Base-by-base conservation (phyloP, 805 yeast species). In the Kazachstania africana region DNA sequence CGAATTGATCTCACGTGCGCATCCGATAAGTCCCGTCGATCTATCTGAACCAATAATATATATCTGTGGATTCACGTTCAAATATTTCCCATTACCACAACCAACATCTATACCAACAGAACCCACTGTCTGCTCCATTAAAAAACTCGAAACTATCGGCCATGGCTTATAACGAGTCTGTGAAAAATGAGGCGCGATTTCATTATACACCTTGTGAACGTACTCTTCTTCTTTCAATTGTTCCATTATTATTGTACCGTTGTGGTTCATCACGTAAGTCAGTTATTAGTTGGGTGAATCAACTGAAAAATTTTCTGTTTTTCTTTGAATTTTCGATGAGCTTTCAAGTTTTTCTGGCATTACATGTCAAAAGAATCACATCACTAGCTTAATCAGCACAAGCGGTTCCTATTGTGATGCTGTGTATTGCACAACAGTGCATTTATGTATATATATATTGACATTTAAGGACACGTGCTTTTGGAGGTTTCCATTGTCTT, bases 81-180 rank as follows among this genome's bases (percentile, higher is more conserved):
- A 54, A 50, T 91, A 91, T 50, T 91, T 91, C 2, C 98, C 98
- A 53, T 91, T 91, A 3, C 98, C 98, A 55, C 97, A 88, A 0
- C 98, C 98, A 14, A 88, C 83, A 58, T 91, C 98, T 18, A 85
- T 64, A 1, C 98, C 98, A 1, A 88, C 39, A 1, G 77, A 59
- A 26, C 83, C 78, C 5, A 59, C 58, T 0, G 50, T 36, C 44
- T 71, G 69, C 1, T 55, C 43, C 8, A 44, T 48, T 27, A 91
- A 57, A 48, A 79, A 91, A 37, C 65, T 55, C 31, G 81, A 82
- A 16, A 91, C 98, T 14, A 85, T 75, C 6, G 97, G 97, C 98
- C 98, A 91, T 17, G 97, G 96, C 61, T 63, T 88, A 59, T 87
- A 91, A 29, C 98, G 58, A 0, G 98, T 91, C 43, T 78, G 78